Evolutionary conservation across 768 basidiomycete genomes (phyloP).

Genomic region (Lactarius quietus): DNA sequence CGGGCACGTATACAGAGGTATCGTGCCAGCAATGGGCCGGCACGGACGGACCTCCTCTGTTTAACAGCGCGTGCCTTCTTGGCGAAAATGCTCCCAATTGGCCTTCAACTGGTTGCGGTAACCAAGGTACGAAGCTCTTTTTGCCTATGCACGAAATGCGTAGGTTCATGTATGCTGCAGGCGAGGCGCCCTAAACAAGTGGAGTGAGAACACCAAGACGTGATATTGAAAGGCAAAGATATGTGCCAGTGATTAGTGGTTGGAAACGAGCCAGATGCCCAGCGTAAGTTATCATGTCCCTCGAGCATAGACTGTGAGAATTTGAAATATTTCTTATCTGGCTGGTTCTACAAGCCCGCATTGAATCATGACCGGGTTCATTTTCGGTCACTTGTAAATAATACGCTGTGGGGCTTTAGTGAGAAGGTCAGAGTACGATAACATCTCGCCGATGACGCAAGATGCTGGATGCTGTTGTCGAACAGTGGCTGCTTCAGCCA

Average conservation of each 20-base stretch:
- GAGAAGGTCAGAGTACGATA: too few species aligned
- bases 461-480: too few species aligned
- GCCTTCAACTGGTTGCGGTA: constrained; percentile 51
- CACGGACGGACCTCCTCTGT: constrained; percentile 45
- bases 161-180: background rate
- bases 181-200: constrained; percentile 12
- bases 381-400: too few species aligned
- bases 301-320: background rate
- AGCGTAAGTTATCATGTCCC: too few species aligned
- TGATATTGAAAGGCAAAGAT: background rate
- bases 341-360: too few species aligned
- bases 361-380: too few species aligned
- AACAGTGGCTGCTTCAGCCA: too few species aligned
- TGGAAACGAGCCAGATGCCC: background rate
- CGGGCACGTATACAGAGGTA: constrained; percentile 52
- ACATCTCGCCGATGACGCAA: too few species aligned
- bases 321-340: background rate
- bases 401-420: too few species aligned
- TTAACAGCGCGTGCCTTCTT: constrained; percentile 47
- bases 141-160: background rate
- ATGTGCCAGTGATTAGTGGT: background rate
- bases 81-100: constrained; percentile 49
- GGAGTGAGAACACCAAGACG: background rate
- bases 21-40: constrained; percentile 57
- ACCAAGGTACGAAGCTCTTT: constrained; percentile 41